Evolutionary conservation across 2,329 filamentous ascomycete genomes (phyloP).

Genomic region (Microsporum ferrugineum): DNA sequence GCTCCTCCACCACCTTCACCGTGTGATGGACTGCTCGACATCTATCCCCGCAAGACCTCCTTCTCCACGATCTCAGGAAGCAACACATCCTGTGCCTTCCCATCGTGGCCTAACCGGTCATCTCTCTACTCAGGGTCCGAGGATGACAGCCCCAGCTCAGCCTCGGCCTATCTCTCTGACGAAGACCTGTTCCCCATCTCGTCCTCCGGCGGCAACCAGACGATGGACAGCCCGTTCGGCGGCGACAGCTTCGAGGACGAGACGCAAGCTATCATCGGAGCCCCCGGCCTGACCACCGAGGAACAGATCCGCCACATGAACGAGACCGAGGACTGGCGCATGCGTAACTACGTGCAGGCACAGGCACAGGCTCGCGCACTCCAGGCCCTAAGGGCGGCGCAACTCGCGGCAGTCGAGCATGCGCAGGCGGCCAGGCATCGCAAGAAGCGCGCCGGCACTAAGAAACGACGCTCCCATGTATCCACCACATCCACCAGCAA

Average conservation of each 20-base stretch:
- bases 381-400: slow-evolving; percentile 28
- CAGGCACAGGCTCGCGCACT: slow-evolving; percentile 32
- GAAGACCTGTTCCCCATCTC: slow-evolving; percentile 31
- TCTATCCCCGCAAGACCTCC: slow-evolving; percentile 32
- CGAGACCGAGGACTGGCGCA: slow-evolving; percentile 25
- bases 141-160: slow-evolving; percentile 19
- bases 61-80: slow-evolving; percentile 29
- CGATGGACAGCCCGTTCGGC: background rate
- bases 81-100: slow-evolving; percentile 34
- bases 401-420: slow-evolving; percentile 20
- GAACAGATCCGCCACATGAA: slow-evolving; percentile 31
- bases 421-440: slow-evolving; percentile 15
- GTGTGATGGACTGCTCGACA: slow-evolving; percentile 30
- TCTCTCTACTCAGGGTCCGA: slow-evolving; percentile 27
- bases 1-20: slow-evolving; percentile 31
- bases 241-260: background rate
- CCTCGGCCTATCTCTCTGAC: slow-evolving; percentile 30
- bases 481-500: slow-evolving; percentile 7
- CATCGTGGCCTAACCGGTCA: slow-evolving; percentile 34
- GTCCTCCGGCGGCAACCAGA: slow-evolving; percentile 16
- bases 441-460: slow-evolving; percentile 15
- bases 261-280: slow-evolving; percentile 16
- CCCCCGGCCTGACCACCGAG: slow-evolving; percentile 27
- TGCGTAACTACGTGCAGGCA: slow-evolving; percentile 31
- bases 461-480: slow-evolving; percentile 16